These are phyloP conservation scores for Alternaria rosae DNA, from an alignment of 2,329 filamentous ascomycete species.

Conservation along the genomic window DNA sequence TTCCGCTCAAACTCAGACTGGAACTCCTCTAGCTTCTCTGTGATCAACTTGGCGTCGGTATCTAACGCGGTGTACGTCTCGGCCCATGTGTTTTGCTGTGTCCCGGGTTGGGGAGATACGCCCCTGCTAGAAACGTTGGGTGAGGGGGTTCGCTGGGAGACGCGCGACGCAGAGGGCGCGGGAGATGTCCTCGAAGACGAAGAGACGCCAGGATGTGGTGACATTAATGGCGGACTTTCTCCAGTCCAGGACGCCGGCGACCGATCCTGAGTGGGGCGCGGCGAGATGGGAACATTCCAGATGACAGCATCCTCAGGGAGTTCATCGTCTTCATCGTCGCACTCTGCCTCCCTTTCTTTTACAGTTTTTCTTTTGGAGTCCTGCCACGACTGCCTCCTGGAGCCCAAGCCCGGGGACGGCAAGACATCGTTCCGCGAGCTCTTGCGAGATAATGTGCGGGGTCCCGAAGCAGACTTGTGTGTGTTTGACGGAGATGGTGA, in stretches of 20 bases:
- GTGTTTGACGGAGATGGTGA: slow-evolving; percentile 47
- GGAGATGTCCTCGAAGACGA: slow-evolving; percentile 38
- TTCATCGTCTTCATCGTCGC: slow-evolving; percentile 73
- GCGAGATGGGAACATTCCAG: slow-evolving; percentile 83
- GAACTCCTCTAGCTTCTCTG: slow-evolving; percentile 81
- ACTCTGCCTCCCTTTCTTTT: slow-evolving; percentile 77
- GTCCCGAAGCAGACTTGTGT: slow-evolving; percentile 31
- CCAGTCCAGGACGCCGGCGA: slow-evolving; percentile 46
- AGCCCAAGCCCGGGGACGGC: slow-evolving; percentile 42
- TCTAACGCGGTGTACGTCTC: slow-evolving; percentile 73
- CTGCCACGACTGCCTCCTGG: slow-evolving; percentile 68
- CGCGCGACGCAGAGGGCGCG: slow-evolving; percentile 29
- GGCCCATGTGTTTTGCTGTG: slow-evolving; percentile 76
- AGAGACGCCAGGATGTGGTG: slow-evolving; percentile 27
- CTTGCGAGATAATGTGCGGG: slow-evolving; percentile 44
- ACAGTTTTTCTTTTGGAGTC: slow-evolving; percentile 70
- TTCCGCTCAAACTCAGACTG: slow-evolving; percentile 66
- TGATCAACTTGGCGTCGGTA: slow-evolving; percentile 75
- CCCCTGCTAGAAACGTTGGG: slow-evolving; percentile 28
- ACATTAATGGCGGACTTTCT: slow-evolving; percentile 39
- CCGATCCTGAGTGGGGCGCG: slow-evolving; percentile 54
- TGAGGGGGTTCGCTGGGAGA: slow-evolving; percentile 27
- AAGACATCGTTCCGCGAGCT: slow-evolving; percentile 45
- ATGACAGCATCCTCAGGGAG: slow-evolving; percentile 81
- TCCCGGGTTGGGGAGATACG: slow-evolving; percentile 41